Base-by-base conservation (phyloP, 106 monocot genomes). In the Acorus gramineus region DNA sequence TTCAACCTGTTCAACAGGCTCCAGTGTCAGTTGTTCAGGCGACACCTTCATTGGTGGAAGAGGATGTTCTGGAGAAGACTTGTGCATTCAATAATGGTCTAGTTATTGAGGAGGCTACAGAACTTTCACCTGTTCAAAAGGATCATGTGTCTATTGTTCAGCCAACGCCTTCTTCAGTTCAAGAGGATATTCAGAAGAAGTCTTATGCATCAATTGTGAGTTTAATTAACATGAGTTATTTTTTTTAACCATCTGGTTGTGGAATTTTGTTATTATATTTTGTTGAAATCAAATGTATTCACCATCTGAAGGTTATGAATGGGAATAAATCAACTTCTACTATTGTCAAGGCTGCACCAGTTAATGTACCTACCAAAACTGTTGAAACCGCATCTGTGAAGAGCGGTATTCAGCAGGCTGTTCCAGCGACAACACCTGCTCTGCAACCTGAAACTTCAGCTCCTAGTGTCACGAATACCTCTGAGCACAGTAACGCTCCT, bases 141-240 rank as follows among this genome's bases (percentile, higher is more conserved):
- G 28, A 28, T 28, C 28, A 0, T 28, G 28, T 28, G 28, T 28
- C 28, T 28, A 28, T 28, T 28, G 28, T 28, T 28, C 28, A 28
- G 28, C 28, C 28, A 1, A 28, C 28, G 28, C 28, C 28, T 28
- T 28, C 28, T 0, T 28, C 28, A 28, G 28, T 28, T 28, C 28
- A 28, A 28, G 28, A 28, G 28, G 28, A 28, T 28, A 28, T 28
- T 28, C 28, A 77, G 44, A 90, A 86, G 70, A 86, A 80, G 73
- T 85, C 90, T 64, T 90, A 90, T 80, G 83, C 83, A 53, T 75
- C 74, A 61, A 79, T 83, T 72, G 83, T 83, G 65, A 79, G 12
- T 65, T 11, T 13, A 49, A 14, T 46, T 65, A 8, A 28, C 8
- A 13, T 48, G 46, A 7, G 8, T 9, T 65, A n/a, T n/a, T 65